Evolutionary conservation across 805 yeast species (phyloP).

Genomic region (Saccharomycopsis selenospora): DNA sequence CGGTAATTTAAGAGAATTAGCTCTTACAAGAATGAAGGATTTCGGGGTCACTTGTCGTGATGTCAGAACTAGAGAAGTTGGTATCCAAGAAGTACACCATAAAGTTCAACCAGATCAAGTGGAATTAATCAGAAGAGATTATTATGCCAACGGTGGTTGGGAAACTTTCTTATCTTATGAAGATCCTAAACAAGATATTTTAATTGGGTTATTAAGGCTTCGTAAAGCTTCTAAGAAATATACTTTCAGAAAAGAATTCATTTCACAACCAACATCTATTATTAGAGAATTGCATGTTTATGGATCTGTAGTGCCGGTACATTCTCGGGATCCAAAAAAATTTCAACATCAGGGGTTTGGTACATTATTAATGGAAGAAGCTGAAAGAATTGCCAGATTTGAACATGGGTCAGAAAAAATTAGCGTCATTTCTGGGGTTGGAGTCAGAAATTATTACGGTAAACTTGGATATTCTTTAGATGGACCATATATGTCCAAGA

Average conservation of each 20-base stretch:
- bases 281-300: constrained; percentile 97
- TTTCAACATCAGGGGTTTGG: constrained; percentile 99
- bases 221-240: constrained; percentile 83
- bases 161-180: constrained; percentile 94
- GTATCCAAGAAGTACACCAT: constrained; percentile 97
- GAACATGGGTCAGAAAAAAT: constrained; percentile 92
- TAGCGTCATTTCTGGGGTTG: constrained; percentile 94
- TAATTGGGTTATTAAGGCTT: constrained; percentile 83
- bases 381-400: constrained; percentile 88
- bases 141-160: constrained; percentile 98
- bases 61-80: constrained; percentile 96
- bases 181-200: constrained; percentile 93
- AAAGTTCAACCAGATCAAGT: constrained; percentile 96
- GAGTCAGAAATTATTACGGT: constrained; percentile 92
- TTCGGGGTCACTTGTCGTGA: constrained; percentile 95
- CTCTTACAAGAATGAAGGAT: constrained; percentile 95
- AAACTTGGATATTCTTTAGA: constrained; percentile 86
- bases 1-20: constrained; percentile 92
- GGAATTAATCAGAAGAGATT: constrained; percentile 89
- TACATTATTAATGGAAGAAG: constrained; percentile 95
- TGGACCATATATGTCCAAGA: constrained; percentile 96
- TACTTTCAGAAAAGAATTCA: constrained; percentile 86
- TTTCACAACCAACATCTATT: constrained; percentile 75
- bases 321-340: constrained; percentile 92
- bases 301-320: constrained; percentile 95